These are phyloP conservation scores for Lineolata rhizophorae DNA, from an alignment of 495 filamentous ascomycete genomes.

Conservation along the genomic window DNA sequence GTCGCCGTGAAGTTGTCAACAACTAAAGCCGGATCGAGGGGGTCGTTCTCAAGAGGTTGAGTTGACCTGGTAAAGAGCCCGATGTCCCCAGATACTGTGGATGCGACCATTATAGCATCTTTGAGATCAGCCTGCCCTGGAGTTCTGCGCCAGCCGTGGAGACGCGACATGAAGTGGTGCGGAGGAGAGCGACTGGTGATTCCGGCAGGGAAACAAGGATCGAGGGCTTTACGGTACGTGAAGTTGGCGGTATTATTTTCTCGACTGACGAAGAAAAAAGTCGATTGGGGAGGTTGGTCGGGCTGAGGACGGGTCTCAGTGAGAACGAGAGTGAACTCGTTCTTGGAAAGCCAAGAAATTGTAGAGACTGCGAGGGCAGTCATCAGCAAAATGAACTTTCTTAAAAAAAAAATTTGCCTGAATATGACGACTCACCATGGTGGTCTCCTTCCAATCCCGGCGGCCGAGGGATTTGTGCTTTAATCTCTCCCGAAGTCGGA, in stretches of 20 bases:
- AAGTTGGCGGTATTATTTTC: conserved; percentile 28
- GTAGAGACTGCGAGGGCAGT: conserved; percentile 42
- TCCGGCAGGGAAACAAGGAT: conserved; percentile 48
- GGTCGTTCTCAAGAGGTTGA: conserved; percentile 33
- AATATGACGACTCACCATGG: conserved; percentile 32
- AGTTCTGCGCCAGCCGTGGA: conserved; percentile 58
- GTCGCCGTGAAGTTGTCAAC: conserved; percentile 49
- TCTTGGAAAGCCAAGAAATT: conserved; percentile 70
- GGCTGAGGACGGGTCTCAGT: conserved; percentile 34
- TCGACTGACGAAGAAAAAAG: conserved; percentile 55
- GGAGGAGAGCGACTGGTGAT: conserved; percentile 40
- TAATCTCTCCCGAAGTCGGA: conserved; percentile 44
- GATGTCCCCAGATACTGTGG: conserved; percentile 57
- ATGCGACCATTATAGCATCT: conserved; percentile 61
- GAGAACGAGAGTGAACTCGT: conserved; percentile 62
- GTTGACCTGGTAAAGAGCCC: conserved; percentile 54
- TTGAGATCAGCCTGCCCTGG: conserved; percentile 56
- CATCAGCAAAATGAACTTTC: background rate
- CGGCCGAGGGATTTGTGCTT: conserved; percentile 59
- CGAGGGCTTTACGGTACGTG: conserved; percentile 46
- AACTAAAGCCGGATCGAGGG: conserved; percentile 23
- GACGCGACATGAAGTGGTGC: conserved; percentile 50
- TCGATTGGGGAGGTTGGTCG: conserved; percentile 29
- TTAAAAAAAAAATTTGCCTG: no score
- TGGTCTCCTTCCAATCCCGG: conserved; percentile 39